phyloP scores from a whole-genome alignment of 305 asterid species.

The Solanum hybrid region DNA sequence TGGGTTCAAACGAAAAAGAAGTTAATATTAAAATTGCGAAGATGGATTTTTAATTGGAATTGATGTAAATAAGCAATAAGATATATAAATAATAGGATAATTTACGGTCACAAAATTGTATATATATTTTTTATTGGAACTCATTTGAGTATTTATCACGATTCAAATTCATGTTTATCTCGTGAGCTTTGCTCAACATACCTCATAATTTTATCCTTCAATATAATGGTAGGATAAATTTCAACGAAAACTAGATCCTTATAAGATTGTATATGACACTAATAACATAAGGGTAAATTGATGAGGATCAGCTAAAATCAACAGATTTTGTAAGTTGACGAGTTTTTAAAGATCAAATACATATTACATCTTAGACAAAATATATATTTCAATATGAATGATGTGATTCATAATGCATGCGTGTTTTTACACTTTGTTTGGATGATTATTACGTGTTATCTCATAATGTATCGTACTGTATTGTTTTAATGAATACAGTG shows the following conservation, averaged over 20 bases:
- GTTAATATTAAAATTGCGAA: background rate
- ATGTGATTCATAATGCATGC: background rate
- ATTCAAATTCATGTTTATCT: background rate
- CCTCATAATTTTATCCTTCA: background rate
- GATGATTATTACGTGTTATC: no score
- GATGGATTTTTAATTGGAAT: background rate
- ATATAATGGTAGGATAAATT: background rate
- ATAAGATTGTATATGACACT: background rate
- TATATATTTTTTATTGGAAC: background rate
- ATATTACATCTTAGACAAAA: background rate
- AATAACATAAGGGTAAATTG: background rate
- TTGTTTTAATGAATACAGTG: no score
- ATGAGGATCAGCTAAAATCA: background rate
- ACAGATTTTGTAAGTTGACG: background rate
- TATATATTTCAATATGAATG: background rate
- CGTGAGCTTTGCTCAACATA: background rate
- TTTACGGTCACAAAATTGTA: fast-evolving
- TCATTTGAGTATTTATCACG: background rate
- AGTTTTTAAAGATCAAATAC: background rate
- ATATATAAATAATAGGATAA: no score
- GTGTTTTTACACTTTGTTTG: no score
- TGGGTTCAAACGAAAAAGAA: background rate
- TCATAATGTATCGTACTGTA: no score
- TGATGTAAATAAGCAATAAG: no score
- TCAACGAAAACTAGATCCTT: background rate